Evolutionary conservation across 768 basidiomycete genomes (phyloP).

Genomic region (Hygrophorus pudorinus): DNA sequence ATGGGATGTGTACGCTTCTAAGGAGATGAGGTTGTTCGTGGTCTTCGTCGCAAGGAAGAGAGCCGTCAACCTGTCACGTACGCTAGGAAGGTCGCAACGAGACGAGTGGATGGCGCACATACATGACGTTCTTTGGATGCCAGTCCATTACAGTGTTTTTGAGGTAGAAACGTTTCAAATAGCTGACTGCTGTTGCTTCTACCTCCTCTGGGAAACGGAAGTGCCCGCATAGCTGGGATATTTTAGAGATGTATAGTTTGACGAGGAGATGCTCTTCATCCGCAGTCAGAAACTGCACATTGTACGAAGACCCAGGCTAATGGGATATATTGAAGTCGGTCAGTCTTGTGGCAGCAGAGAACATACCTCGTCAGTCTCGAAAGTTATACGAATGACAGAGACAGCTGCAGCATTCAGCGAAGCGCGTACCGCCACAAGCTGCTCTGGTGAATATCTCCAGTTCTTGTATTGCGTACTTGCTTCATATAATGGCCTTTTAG

Average conservation of each 20-base stretch:
- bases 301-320: constrained; percentile 64
- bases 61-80: constrained; percentile 69
- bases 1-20: constrained; percentile 74
- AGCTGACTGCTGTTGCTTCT: constrained; percentile 84
- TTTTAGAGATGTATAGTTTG: constrained; percentile 79
- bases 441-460: constrained; percentile 79
- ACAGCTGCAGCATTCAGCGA: constrained; percentile 72
- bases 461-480: constrained; percentile 73
- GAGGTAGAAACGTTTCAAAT: constrained; percentile 94
- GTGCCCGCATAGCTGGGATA: constrained; percentile 73
- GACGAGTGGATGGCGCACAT: constrained; percentile 17
- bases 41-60: constrained; percentile 96
- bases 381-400: constrained; percentile 61
- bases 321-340: constrained; percentile 10
- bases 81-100: neutral
- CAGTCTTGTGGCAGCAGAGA: constrained; percentile 6
- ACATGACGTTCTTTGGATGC: constrained; percentile 99
- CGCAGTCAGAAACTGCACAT: constrained; percentile 64
- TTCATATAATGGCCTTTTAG: constrained; percentile 51
- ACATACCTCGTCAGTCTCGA: constrained; percentile 72
- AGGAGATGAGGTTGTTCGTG: constrained; percentile 85
- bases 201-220: constrained; percentile 90
- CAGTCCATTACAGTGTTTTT: constrained; percentile 99
- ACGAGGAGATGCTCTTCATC: constrained; percentile 85
- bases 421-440: constrained; percentile 48